Evolutionary conservation across 768 basidiomycete species (phyloP).

Genomic region (Ephemerocybe angulata): DNA sequence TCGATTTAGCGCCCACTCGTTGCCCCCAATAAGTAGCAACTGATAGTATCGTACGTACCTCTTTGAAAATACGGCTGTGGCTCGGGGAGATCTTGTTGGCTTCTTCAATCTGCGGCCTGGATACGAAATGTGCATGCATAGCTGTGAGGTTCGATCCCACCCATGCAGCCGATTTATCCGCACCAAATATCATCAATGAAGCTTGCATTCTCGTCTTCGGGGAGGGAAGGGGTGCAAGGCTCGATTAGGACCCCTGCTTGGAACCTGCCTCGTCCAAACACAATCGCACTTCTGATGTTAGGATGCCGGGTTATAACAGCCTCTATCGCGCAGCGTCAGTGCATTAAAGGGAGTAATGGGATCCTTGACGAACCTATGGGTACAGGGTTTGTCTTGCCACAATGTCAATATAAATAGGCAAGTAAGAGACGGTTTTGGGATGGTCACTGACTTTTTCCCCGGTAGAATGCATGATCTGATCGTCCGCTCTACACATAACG

Average conservation of each 20-base stretch:
- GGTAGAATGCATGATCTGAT: constrained; percentile 41
- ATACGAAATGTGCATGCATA: too few species aligned
- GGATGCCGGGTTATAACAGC: constrained; percentile 30
- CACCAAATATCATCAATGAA: constrained; percentile 26
- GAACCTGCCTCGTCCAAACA: constrained; percentile 36
- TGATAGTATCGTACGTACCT: constrained; percentile 21
- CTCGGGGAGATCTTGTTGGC: constrained; percentile 40
- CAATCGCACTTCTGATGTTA: constrained; percentile 25
- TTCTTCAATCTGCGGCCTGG: constrained; percentile 20
- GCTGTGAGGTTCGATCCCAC: neutral
- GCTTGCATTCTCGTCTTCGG: neutral
- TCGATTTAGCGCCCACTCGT: neutral
- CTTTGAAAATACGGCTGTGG: constrained; percentile 46
- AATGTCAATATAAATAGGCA: neutral
- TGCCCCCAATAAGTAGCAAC: neutral
- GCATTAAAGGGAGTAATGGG: constrained; percentile 1
- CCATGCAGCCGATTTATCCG: neutral
- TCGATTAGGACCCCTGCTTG: constrained; percentile 36
- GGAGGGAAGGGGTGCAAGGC: constrained; percentile 15
- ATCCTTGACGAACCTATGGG: constrained; percentile 26
- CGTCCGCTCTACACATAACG: constrained; percentile 31
- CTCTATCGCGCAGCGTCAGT: constrained; percentile 27
- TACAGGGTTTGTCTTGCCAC: constrained; percentile 35
- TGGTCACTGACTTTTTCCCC: constrained; percentile 36
- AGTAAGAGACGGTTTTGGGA: neutral